Percentiles rank a stretch among this genome's conserved stretches.
phyloP scores from a whole-genome alignment of 75 land plant genomes.

The Cupressus sempervirens region DNA sequence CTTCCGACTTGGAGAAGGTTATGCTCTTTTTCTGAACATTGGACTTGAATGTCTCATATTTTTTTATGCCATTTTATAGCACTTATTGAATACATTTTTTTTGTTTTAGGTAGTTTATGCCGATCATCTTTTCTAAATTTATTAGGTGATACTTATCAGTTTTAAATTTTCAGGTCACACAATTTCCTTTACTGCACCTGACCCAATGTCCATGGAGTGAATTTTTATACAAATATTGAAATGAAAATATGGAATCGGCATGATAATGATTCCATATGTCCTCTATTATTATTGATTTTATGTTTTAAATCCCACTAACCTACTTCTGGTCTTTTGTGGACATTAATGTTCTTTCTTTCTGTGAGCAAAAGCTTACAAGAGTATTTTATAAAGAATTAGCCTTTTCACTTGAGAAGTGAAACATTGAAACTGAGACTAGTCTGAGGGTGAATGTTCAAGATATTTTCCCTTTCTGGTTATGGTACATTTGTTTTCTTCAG shows the following conservation, averaged over 20 bases:
- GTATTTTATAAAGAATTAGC: background rate
- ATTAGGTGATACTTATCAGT: background rate
- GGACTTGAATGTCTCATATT: background rate
- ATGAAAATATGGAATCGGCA: background rate
- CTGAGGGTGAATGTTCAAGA: background rate
- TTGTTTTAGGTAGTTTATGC: background rate
- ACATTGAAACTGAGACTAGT: background rate
- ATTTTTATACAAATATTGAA: background rate
- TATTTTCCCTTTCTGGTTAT: background rate
- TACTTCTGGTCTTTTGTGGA: too few relatives aligned
- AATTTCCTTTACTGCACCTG: background rate
- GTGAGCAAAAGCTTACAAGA: background rate
- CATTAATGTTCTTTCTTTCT: too few relatives aligned
- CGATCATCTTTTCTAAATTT: background rate
- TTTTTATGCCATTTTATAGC: background rate
- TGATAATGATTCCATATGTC: background rate
- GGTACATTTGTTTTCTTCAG: background rate
- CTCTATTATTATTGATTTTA: too few relatives aligned
- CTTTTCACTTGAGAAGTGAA: background rate
- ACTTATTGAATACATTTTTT: background rate
- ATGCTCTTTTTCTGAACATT: background rate
- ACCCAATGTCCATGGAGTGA: background rate
- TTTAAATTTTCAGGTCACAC: background rate
- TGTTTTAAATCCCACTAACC: too few relatives aligned
- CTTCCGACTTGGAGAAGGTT: conserved; percentile 4